Conservation (phyloP, 371 early-diverging fungal genomes). For the Smittium mucronatum region DNA sequence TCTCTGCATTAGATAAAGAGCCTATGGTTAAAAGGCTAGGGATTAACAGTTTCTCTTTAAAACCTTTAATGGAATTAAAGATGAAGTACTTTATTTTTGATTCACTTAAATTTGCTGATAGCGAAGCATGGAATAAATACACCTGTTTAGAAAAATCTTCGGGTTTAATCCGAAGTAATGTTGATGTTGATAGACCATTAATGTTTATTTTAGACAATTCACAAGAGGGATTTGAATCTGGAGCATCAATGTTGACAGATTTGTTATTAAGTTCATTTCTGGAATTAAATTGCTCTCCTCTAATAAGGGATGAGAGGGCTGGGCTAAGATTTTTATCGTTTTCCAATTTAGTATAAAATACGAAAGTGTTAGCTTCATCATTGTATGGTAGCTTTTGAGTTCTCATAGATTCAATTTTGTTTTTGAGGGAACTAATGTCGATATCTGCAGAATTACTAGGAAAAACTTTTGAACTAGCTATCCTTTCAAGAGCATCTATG, state of each 20-base stretch:
- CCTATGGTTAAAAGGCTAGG: constrained; percentile 30
- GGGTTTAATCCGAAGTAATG: constrained; percentile 49
- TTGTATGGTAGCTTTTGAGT: not conserved
- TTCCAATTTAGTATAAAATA: not conserved
- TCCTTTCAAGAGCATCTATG: not conserved
- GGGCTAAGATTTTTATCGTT: not conserved
- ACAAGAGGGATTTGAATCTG: not conserved
- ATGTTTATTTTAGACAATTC: constrained; percentile 26
- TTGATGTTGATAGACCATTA: constrained; percentile 44
- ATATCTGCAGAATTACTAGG: not conserved
- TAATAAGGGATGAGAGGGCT: not conserved
- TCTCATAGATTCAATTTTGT: not conserved
- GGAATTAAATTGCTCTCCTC: not conserved
- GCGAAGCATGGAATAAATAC: constrained; percentile 45
- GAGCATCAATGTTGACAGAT: too few species aligned
- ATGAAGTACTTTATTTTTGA: constrained; percentile 19
- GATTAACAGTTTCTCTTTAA: constrained; percentile 13
- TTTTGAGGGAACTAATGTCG: not conserved
- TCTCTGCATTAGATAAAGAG: not conserved
- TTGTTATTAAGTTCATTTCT: not conserved
- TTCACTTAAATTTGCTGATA: constrained; percentile 21
- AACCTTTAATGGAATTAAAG: constrained; percentile 25
- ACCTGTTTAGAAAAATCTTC: constrained; percentile 53
- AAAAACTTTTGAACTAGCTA: not conserved
- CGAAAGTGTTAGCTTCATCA: not conserved